Evolutionary conservation across 192 early-diverging fungal genomes (phyloP).

Genomic region (Coemansia sp.): DNA sequence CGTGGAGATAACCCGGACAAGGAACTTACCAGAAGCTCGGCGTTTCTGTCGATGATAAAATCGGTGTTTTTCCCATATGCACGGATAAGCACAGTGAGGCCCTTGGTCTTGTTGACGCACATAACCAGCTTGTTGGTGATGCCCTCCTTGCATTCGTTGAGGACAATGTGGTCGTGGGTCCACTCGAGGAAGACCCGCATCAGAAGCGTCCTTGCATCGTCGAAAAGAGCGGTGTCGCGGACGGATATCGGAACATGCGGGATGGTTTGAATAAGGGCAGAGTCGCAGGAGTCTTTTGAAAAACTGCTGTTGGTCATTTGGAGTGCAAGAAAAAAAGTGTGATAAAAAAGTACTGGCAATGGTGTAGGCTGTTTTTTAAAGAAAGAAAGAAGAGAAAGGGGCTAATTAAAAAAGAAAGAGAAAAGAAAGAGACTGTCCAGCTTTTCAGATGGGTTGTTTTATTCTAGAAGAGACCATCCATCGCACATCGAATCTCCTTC

Average conservation of each 20-base stretch:
- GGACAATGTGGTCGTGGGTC: conserved; percentile 58
- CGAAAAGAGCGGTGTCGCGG: conserved; percentile 60
- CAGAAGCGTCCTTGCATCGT: conserved; percentile 61
- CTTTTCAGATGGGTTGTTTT: too few relatives aligned
- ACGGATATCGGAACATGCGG: conserved; percentile 44
- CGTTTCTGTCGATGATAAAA: conserved; percentile 82
- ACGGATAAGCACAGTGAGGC: conserved; percentile 74
- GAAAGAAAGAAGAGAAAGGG: background rate
- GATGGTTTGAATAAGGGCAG: conserved; percentile 36
- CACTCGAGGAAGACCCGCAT: conserved; percentile 63
- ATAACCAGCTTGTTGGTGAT: conserved; percentile 84
- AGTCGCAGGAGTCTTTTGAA: background rate
- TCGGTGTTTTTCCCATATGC: conserved; percentile 88
- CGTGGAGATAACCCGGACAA: background rate
- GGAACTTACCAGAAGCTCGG: conserved; percentile 83
- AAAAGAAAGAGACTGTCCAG: conserved; percentile 1
- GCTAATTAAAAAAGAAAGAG: conserved; percentile 1
- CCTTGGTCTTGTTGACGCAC: conserved; percentile 61
- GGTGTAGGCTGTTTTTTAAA: background rate
- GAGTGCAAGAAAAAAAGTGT: background rate
- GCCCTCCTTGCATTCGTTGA: conserved; percentile 75
- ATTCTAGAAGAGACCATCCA: too few relatives aligned
- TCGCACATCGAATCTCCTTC: too few relatives aligned
- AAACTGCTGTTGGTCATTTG: conserved; percentile 40
- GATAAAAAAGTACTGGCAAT: background rate